phyloP scores from a whole-genome alignment of 2,329 filamentous ascomycete genomes.

The Ilyonectria sp. region DNA sequence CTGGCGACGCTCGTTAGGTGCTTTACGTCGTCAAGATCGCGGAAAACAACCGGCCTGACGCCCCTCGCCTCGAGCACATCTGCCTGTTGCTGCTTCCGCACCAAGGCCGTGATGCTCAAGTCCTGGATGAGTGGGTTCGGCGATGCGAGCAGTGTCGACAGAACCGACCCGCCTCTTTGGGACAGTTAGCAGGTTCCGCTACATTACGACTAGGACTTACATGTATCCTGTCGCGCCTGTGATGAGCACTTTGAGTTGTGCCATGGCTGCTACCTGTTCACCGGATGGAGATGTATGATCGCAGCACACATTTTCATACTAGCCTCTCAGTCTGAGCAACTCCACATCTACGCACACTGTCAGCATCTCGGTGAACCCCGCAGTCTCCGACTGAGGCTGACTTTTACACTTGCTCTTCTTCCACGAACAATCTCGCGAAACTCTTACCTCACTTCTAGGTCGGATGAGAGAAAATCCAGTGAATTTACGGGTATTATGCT shows the following conservation, averaged over 20 bases:
- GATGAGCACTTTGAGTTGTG: constrained; percentile 14
- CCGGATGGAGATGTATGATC: background rate
- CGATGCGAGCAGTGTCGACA: constrained; percentile 26
- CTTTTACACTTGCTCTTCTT: too few relatives aligned
- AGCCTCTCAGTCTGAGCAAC: background rate
- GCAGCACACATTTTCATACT: too few relatives aligned
- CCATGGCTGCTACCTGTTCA: background rate
- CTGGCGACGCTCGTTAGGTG: constrained; percentile 10
- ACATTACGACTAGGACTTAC: background rate
- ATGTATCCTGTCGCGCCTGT: constrained; percentile 32
- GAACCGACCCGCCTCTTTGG: constrained; percentile 29
- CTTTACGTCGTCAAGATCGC: constrained; percentile 19
- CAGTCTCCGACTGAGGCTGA: background rate
- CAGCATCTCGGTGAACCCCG: background rate
- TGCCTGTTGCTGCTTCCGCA: constrained; percentile 23
- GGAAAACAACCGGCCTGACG: constrained; percentile 13
- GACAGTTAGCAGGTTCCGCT: background rate
- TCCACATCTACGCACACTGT: background rate
- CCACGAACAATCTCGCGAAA: background rate
- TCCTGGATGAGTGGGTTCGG: background rate
- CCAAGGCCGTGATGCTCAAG: constrained; percentile 18
- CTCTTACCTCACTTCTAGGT: background rate
- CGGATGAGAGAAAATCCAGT: background rate
- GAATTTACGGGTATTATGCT: background rate
- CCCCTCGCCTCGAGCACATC: constrained; percentile 7